A percentile compares a stretch with the other conserved stretches of the same genome.
Evolutionary conservation across 495 filamentous ascomycete species (phyloP).

Genomic region (Tuber calosporum): DNA sequence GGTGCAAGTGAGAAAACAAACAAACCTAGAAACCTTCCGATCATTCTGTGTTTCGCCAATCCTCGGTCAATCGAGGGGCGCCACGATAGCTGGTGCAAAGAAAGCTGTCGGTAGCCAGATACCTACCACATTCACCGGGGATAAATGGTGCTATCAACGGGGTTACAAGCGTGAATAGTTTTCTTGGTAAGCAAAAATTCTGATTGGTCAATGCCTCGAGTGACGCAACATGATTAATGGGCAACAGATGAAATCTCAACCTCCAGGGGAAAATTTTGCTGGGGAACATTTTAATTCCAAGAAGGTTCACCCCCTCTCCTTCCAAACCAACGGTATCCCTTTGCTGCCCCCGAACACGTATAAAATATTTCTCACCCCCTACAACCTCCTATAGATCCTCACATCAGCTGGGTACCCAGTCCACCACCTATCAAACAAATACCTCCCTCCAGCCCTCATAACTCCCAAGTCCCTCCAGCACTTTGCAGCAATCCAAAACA

Average conservation of each 20-base stretch:
- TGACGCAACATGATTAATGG: background rate
- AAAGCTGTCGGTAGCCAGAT: background rate
- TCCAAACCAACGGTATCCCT: background rate
- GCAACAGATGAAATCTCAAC: background rate
- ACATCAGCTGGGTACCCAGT: background rate
- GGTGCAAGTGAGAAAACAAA: background rate
- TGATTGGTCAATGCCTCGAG: background rate
- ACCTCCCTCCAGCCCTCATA: background rate
- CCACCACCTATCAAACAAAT: constrained; percentile 2
- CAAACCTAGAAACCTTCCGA: background rate
- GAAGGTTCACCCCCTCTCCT: background rate
- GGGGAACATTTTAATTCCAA: background rate
- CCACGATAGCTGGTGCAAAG: background rate
- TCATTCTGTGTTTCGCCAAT: background rate
- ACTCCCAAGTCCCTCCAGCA: background rate
- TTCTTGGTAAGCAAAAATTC: background rate
- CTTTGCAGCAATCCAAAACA: background rate
- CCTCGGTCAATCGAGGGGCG: background rate
- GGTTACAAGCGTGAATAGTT: background rate
- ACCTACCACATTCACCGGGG: background rate
- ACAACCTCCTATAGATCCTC: background rate
- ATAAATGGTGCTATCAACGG: background rate
- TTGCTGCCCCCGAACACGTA: background rate
- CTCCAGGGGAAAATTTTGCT: background rate
- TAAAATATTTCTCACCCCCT: background rate